Evolutionary conservation across 2,329 filamentous ascomycete genomes (phyloP).

Genomic region (Fonsecaea pedrosoi): DNA sequence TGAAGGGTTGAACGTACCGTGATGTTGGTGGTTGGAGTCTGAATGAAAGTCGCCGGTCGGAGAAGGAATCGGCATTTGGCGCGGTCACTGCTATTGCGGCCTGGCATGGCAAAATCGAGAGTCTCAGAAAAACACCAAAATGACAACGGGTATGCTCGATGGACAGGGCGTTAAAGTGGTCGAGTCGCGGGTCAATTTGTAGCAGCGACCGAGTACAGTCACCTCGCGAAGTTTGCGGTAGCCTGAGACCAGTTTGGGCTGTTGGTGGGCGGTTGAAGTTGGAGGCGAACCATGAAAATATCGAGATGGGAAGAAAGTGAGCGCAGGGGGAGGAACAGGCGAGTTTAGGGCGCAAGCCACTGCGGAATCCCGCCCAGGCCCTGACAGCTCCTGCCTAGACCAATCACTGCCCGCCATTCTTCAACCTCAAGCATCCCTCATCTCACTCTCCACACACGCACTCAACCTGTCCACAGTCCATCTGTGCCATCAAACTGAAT

Average conservation of each 20-base stretch:
- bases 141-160: constrained; percentile 42
- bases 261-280: constrained; percentile 42
- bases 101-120: constrained; percentile 40
- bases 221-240: constrained; percentile 53
- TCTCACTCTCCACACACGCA: constrained; percentile 13
- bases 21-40: constrained; percentile 31
- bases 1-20: constrained; percentile 32
- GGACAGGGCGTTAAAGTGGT: constrained; percentile 46
- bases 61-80: constrained; percentile 38
- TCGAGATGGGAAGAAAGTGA: constrained; percentile 27
- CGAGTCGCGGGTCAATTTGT: constrained; percentile 51
- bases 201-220: constrained; percentile 43
- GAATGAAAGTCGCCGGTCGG: constrained; percentile 33
- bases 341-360: constrained; percentile 8
- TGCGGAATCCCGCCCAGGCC: neutral
- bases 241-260: constrained; percentile 52
- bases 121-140: constrained; percentile 32
- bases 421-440: constrained; percentile 25
- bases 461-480: neutral
- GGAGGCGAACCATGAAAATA: constrained; percentile 25
- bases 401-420: constrained; percentile 32
- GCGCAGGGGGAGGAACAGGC: constrained; percentile 20
- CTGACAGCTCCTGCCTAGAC: constrained; percentile 18
- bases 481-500: constrained; percentile 13
- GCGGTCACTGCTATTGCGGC: constrained; percentile 32